These are phyloP conservation scores for Aspergillus costaricaensis DNA, from an alignment of 2,329 filamentous ascomycete genomes.

Conservation along the genomic window DNA sequence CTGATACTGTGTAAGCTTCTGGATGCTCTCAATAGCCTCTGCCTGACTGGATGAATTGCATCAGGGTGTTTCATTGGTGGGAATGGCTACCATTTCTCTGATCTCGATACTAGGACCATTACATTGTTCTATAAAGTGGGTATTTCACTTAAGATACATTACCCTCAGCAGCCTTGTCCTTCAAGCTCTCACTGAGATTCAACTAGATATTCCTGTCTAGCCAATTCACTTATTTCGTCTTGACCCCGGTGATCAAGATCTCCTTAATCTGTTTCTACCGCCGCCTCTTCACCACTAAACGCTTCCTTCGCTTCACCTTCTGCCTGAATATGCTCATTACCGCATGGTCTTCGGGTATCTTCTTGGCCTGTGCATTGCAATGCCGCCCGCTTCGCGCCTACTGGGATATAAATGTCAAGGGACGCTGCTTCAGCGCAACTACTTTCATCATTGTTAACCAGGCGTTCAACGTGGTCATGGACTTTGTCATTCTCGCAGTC, in stretches of 20 bases:
- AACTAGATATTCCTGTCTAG: neutral
- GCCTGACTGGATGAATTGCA: neutral
- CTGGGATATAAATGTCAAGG: constrained; percentile 27
- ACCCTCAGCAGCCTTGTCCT: no score
- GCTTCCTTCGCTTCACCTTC: neutral
- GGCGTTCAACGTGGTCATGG: constrained; percentile 31
- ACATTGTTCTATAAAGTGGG: neutral
- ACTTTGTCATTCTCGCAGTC: constrained; percentile 29
- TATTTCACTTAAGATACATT: neutral
- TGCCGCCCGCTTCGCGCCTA: constrained; percentile 28
- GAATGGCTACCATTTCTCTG: neutral
- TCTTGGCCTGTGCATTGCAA: constrained; percentile 30
- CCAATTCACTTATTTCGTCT: neutral
- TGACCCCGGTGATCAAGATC: neutral
- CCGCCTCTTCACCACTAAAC: neutral
- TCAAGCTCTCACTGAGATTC: neutral
- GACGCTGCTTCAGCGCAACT: constrained; percentile 25
- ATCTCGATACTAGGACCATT: neutral
- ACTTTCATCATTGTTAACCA: constrained; percentile 33
- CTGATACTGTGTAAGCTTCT: neutral
- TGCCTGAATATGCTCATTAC: constrained; percentile 19
- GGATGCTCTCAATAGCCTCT: neutral
- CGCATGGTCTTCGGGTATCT: constrained; percentile 28
- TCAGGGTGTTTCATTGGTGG: neutral
- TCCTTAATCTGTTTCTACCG: neutral